Evolutionary conservation across 805 yeast genomes (phyloP), one percentile per base, ranked within the genome.

Genomic region (Ogataea populi-albae): DNA sequence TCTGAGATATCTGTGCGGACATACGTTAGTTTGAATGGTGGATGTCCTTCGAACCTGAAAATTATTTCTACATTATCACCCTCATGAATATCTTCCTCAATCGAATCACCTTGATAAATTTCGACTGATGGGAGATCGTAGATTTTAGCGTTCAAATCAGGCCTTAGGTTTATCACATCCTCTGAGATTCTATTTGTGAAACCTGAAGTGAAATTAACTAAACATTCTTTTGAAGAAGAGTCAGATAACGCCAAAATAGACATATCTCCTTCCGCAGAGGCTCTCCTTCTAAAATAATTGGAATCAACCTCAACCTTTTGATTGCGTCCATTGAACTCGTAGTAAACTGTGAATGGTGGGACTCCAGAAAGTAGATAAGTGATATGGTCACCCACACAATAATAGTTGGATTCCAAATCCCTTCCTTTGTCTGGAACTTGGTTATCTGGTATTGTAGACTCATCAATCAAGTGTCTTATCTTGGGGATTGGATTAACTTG

Each of bases 311-410:
- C 69, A 0, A 93, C 81, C 41, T 68, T 73, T 45, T 81, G 78
- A 22, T 61, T 59, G 19, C 66, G 63, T 2, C 73, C 82, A 48
- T 85, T 81, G 64, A 91, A 89, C 18, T 71, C 71, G 56, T 93
- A 93, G 33, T 66, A 74, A 4, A 94, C 72, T 1, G 72, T 72
- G 55, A 87, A 87, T 15, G 96, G 96, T 0, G 95, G 76, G 4
- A 75, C 65, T 2, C 98, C 98, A 11, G 75, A 74, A 43, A 91
- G 60, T 43, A 81, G 74, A 54, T 86, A 86, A 1, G 82, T 70
- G 17, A 93, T 75, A 41, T 84, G 82, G 43, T 91, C 98, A 8
- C 98, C 99, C 18, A 91, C 95, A 71, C 99, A 93, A 52, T 79
- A 82, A 50, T 82, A 74, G 23, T 42, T 47, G 6, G 39, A 30